These are phyloP conservation scores for Ulota crispa DNA, from an alignment of 225 moss, liverwort and hornwort genomes.

Conservation along the genomic window DNA sequence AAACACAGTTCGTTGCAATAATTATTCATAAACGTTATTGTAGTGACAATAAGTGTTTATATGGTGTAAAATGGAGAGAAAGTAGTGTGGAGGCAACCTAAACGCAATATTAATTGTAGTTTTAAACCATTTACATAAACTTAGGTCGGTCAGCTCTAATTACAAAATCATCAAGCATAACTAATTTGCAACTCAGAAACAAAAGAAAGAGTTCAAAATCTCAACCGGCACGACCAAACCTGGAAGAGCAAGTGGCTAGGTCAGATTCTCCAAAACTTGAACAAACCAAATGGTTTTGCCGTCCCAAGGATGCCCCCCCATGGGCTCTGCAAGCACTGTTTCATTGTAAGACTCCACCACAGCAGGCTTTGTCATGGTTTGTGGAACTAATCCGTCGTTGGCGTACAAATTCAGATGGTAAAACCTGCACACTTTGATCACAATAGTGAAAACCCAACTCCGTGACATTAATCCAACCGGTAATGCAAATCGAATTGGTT, in stretches of 20 bases:
- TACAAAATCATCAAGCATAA: too few relatives aligned
- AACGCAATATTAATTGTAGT: too few relatives aligned
- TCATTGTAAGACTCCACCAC: constrained; percentile 92
- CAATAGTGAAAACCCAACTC: constrained; percentile 8
- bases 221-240: constrained; percentile 18
- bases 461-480: not conserved
- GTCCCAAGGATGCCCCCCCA: constrained; percentile 77
- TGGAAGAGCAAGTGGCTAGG: constrained; percentile 45
- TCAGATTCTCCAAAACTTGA: constrained; percentile 52
- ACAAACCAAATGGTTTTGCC: constrained; percentile 57
- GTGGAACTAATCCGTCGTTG: constrained; percentile 86
- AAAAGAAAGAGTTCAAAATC: not conserved
- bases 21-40: too few relatives aligned
- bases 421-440: constrained; percentile 56
- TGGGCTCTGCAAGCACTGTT: constrained; percentile 85
- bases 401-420: constrained; percentile 93
- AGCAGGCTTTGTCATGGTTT: constrained; percentile 92
- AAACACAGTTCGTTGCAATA: too few relatives aligned
- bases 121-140: too few relatives aligned
- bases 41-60: too few relatives aligned
- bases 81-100: too few relatives aligned
- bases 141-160: too few relatives aligned
- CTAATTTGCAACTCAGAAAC: not conserved
- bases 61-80: too few relatives aligned
- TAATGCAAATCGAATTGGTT: not conserved